Conservation (phyloP, 352 stramenopile species). For the Phytophthora vignae region DNA sequence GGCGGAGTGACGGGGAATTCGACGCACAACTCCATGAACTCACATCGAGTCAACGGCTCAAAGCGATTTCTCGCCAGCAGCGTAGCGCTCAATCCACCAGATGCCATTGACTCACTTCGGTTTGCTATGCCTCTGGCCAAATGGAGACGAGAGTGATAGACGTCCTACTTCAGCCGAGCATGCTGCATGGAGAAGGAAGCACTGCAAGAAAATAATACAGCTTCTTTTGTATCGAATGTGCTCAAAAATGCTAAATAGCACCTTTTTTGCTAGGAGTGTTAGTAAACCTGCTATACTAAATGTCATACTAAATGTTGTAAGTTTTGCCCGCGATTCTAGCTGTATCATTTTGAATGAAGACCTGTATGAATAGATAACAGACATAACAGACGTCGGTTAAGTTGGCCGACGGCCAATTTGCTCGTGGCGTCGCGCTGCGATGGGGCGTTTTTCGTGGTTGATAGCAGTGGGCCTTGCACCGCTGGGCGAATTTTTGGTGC, state of each 20-base stretch:
- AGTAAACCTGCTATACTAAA: conserved; percentile 14
- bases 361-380: conserved; percentile 8
- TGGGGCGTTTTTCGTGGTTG: conserved; percentile 23
- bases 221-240: neutral
- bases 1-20: conserved; percentile 12
- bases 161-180: neutral
- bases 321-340: neutral
- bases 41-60: conserved; percentile 2
- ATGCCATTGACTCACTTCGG: conserved; percentile 8
- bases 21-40: conserved; percentile 16
- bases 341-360: neutral
- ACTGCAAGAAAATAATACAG: neutral
- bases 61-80: too few relatives aligned
- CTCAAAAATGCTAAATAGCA: too few relatives aligned
- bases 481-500: conserved; percentile 31
- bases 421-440: conserved; percentile 24
- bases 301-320: neutral
- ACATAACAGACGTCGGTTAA: conserved; percentile 1
- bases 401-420: neutral
- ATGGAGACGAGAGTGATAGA: too few relatives aligned
- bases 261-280: neutral
- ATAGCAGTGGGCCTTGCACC: conserved; percentile 32
- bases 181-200: neutral
- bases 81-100: conserved; percentile 11
- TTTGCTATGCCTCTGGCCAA: too few relatives aligned